Conservation (phyloP, 2,329 filamentous ascomycete species). For the Claviceps capensis region DNA sequence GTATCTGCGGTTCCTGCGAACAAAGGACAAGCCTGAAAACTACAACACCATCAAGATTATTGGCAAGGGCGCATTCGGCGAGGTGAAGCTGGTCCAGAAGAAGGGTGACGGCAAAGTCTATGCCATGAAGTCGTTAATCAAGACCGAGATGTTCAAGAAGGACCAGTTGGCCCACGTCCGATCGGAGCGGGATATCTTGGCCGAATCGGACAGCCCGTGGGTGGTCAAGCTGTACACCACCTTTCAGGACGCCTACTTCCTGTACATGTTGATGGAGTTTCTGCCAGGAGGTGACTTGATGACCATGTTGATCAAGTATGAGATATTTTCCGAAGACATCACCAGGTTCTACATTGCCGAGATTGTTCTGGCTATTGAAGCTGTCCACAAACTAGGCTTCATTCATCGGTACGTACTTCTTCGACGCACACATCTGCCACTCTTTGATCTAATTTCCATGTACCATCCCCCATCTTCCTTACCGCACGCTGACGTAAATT, state of each 20-base stretch:
- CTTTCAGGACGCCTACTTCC: constrained; percentile 89
- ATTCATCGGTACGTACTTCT: constrained; percentile 72
- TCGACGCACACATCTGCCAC: neutral
- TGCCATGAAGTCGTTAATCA: constrained; percentile 94
- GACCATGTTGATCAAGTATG: constrained; percentile 99
- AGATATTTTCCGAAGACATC: constrained; percentile 98
- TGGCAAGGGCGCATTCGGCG: constrained; percentile 95
- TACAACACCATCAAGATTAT: constrained; percentile 97
- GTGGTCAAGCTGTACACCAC: constrained; percentile 97
- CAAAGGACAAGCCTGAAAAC: constrained; percentile 85
- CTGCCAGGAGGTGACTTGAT: constrained; percentile 95
- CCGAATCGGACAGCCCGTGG: constrained; percentile 99
- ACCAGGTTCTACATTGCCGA: constrained; percentile 99
- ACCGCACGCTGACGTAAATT: neutral
- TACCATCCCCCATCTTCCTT: neutral
- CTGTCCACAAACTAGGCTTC: constrained; percentile 94
- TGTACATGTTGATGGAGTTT: constrained; percentile 99
- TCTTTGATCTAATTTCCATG: neutral
- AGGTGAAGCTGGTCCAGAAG: constrained; percentile 94
- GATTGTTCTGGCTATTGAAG: constrained; percentile 94
- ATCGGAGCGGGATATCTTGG: constrained; percentile 91
- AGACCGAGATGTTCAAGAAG: constrained; percentile 99
- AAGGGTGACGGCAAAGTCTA: constrained; percentile 96
- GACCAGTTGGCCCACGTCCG: constrained; percentile 96
- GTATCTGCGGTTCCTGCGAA: constrained; percentile 86